phyloP scores from a whole-genome alignment of 1,284 basidiomycete species.

The Fomitopsis betulina region DNA sequence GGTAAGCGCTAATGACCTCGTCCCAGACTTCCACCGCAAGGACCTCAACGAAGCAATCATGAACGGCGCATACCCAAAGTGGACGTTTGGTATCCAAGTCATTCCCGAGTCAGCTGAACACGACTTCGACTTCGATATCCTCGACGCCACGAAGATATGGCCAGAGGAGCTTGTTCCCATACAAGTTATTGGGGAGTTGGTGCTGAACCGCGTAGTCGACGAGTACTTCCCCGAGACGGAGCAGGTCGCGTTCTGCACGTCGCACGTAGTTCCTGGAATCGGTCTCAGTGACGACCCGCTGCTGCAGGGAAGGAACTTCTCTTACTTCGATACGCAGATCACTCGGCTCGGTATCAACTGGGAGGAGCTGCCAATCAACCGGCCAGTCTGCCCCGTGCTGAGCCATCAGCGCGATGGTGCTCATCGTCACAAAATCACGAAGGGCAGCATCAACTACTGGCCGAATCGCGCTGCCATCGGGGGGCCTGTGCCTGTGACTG shows the following conservation, averaged over 20 bases:
- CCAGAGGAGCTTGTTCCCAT: conserved; percentile 77
- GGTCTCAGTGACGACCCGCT: conserved; percentile 80
- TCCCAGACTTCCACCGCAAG: conserved; percentile 71
- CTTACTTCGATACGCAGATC: conserved; percentile 80
- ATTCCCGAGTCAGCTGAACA: conserved; percentile 66
- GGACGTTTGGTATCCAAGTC: conserved; percentile 75
- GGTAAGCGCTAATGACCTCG: conserved; percentile 3
- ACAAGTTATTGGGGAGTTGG: conserved; percentile 71
- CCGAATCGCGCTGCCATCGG: conserved; percentile 64
- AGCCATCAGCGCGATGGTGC: conserved; percentile 70
- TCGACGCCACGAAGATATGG: conserved; percentile 84
- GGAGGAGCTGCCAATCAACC: conserved; percentile 77
- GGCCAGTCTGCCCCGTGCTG: conserved; percentile 76
- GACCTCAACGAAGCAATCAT: conserved; percentile 77
- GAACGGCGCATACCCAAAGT: conserved; percentile 63
- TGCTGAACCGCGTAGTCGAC: conserved; percentile 60
- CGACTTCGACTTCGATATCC: conserved; percentile 77
- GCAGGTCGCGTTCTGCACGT: conserved; percentile 80
- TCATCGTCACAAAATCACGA: conserved; percentile 53
- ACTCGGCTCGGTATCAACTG: conserved; percentile 72
- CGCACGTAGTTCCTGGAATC: conserved; percentile 81
- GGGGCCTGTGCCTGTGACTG: conserved; percentile 38
- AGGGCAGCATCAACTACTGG: conserved; percentile 66
- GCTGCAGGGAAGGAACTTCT: conserved; percentile 79
- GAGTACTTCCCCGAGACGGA: conserved; percentile 85